Percentiles rank a stretch among this genome's conserved stretches.
Conservation (phyloP, 768 basidiomycete species). For the Phylloporus rhodoxanthus region DNA sequence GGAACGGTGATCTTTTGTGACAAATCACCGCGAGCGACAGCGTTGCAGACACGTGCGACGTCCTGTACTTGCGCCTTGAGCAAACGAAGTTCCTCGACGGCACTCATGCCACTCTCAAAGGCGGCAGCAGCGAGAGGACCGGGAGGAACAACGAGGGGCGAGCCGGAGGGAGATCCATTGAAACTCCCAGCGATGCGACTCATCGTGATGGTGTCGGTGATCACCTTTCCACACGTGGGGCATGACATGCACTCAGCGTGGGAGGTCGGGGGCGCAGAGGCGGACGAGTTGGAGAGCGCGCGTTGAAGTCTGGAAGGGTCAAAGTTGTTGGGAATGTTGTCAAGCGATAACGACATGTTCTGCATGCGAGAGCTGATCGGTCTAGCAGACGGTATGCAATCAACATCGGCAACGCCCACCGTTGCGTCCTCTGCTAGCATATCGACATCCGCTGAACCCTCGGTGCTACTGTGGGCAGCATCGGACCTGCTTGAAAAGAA, state of each 20-base stretch:
- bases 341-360: constrained; percentile 48
- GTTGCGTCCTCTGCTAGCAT: constrained; percentile 24
- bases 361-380: constrained; percentile 28
- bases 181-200: constrained; percentile 23
- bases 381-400: constrained; percentile 18
- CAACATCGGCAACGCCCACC: constrained; percentile 24
- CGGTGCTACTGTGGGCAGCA: constrained; percentile 4
- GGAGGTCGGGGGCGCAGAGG: constrained; percentile 43
- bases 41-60: constrained; percentile 75
- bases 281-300: constrained; percentile 29
- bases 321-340: constrained; percentile 39
- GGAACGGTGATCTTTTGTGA: constrained; percentile 76
- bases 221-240: constrained; percentile 50
- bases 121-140: constrained; percentile 54
- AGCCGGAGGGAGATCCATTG: constrained; percentile 26
- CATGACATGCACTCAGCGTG: constrained; percentile 40
- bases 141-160: constrained; percentile 44
- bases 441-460: constrained; percentile 23
- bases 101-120: constrained; percentile 56
- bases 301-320: constrained; percentile 32
- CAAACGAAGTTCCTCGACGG: constrained; percentile 70
- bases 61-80: constrained; percentile 83
- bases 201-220: constrained; percentile 41
- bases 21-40: constrained; percentile 69
- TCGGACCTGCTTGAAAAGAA: constrained; percentile 27